Evolutionary conservation across 2,329 filamentous ascomycete genomes (phyloP).

Genomic region (Scedosporium boydii): DNA sequence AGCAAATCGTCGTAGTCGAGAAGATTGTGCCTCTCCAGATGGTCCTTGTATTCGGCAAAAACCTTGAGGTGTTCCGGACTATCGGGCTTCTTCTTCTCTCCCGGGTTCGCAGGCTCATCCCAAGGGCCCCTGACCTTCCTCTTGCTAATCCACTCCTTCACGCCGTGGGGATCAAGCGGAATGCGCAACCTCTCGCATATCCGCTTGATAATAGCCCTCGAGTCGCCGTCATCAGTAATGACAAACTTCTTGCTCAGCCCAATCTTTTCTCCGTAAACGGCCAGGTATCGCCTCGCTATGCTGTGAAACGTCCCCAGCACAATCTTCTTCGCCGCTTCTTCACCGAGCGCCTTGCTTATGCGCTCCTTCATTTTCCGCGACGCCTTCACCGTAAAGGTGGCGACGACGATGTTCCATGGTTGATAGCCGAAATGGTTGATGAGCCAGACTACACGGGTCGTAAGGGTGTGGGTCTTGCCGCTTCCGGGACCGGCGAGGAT

Average conservation of each 20-base stretch:
- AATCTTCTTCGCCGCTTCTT: slow-evolving; percentile 63
- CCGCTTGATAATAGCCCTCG: slow-evolving; percentile 66
- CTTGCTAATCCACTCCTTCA: slow-evolving; percentile 68
- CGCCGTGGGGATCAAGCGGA: slow-evolving; percentile 58
- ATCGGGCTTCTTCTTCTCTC: slow-evolving; percentile 22
- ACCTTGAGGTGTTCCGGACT: slow-evolving; percentile 54
- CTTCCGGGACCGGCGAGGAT: slow-evolving; percentile 60
- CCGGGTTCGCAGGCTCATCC: slow-evolving; percentile 12
- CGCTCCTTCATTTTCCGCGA: slow-evolving; percentile 88
- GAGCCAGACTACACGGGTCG: slow-evolving; percentile 83
- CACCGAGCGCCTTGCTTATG: slow-evolving; percentile 71
- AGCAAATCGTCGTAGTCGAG: slow-evolving; percentile 94
- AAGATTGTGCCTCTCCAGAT: slow-evolving; percentile 66
- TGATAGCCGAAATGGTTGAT: slow-evolving; percentile 61
- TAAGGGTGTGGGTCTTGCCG: slow-evolving; percentile 93
- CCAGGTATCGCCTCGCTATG: slow-evolving; percentile 76
- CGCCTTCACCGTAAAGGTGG: slow-evolving; percentile 95
- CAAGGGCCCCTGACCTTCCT: slow-evolving; percentile 44
- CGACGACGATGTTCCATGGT: slow-evolving; percentile 85
- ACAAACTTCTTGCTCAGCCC: slow-evolving; percentile 76
- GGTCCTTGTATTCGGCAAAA: slow-evolving; percentile 68
- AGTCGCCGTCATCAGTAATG: slow-evolving; percentile 81
- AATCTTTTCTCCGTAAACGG: slow-evolving; percentile 75
- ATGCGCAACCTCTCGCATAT: slow-evolving; percentile 69
- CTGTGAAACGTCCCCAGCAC: slow-evolving; percentile 93